Percentiles rank a stretch among this genome's conserved stretches.
phyloP scores from a whole-genome alignment of 2,329 filamentous ascomycete genomes.

The Pseudocercospora fijiensis region DNA sequence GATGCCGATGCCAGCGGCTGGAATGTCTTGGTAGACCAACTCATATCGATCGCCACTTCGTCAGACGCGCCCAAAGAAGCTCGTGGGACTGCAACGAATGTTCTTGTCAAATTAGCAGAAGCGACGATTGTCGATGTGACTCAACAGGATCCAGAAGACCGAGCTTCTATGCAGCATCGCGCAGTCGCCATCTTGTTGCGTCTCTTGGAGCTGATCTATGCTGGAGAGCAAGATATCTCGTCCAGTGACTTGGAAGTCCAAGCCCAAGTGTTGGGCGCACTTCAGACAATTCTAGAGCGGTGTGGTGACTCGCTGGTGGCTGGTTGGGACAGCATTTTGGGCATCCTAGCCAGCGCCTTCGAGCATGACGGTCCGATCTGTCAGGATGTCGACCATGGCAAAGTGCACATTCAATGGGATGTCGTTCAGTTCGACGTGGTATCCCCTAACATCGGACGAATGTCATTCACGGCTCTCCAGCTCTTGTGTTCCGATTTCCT shows the following conservation, averaged over 20 bases:
- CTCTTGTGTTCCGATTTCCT: slow-evolving; percentile 95
- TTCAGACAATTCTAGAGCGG: slow-evolving; percentile 74
- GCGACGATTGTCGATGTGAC: slow-evolving; percentile 55
- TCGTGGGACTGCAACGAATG: slow-evolving; percentile 51
- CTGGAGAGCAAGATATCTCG: slow-evolving; percentile 30
- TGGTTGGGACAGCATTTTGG: slow-evolving; percentile 84
- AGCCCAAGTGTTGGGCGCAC: slow-evolving; percentile 65
- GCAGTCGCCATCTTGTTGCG: slow-evolving; percentile 42
- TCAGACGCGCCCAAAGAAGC: slow-evolving; percentile 44
- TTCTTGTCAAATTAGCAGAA: slow-evolving; percentile 50
- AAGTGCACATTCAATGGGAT: slow-evolving; percentile 32
- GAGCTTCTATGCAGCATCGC: slow-evolving; percentile 35
- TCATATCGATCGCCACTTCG: slow-evolving; percentile 51
- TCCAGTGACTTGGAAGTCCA: slow-evolving; percentile 58
- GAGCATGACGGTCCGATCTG: slow-evolving; percentile 38
- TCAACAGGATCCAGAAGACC: slow-evolving; percentile 44
- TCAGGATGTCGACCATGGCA: slow-evolving; percentile 15
- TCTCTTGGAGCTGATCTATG: slow-evolving; percentile 45
- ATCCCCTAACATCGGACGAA: slow-evolving; percentile 75
- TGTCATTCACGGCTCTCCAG: slow-evolving; percentile 85
- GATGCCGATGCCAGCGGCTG: slow-evolving; percentile 71
- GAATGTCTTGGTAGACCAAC: slow-evolving; percentile 61
- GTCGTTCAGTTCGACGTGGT: slow-evolving; percentile 40
- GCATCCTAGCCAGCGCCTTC: slow-evolving; percentile 82
- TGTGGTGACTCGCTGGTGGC: slow-evolving; percentile 79